Conservation (phyloP, 805 yeast species). For the Candida tibetensis region DNA sequence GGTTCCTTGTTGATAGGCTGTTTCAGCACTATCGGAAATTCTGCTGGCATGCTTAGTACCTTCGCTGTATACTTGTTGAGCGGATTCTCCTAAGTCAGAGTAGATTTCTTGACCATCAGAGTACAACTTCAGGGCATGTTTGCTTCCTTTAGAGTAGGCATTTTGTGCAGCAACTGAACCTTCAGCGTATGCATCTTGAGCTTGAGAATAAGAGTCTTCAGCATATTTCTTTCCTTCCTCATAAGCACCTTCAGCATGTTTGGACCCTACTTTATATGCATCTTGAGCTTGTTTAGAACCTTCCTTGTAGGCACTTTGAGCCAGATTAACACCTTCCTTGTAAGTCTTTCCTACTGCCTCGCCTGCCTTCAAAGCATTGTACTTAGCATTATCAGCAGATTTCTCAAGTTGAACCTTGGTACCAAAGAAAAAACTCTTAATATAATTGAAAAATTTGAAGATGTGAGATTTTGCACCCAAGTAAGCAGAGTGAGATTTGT, state of each 20-base stretch:
- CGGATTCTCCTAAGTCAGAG: constrained; percentile 1
- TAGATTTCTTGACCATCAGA: constrained; percentile 2
- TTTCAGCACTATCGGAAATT: not conserved
- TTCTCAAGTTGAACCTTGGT: constrained; percentile 2
- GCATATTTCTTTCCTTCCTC: constrained; percentile 7
- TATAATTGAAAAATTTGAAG: not conserved
- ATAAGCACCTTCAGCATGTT: constrained; percentile 7
- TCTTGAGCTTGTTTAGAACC: not conserved
- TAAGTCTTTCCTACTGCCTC: not conserved
- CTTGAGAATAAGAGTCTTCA: constrained; percentile 2
- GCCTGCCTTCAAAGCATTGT: not conserved
- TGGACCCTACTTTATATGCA: constrained; percentile 3
- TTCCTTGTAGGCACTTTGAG: not conserved
- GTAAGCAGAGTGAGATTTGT: constrained; percentile 2
- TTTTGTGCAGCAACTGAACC: not conserved
- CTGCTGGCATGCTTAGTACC: not conserved
- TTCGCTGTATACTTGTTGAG: not conserved
- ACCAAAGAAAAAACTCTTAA: not conserved
- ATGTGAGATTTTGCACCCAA: not conserved
- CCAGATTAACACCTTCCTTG: not conserved
- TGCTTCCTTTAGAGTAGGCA: not conserved
- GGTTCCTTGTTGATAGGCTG: not conserved
- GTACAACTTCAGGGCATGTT: not conserved
- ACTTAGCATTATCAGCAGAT: not conserved
- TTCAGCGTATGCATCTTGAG: constrained; percentile 1